These are phyloP conservation scores for Phyllostachys edulis DNA, from an alignment of 176 grass and related monocot genomes.

Conservation along the genomic window DNA sequence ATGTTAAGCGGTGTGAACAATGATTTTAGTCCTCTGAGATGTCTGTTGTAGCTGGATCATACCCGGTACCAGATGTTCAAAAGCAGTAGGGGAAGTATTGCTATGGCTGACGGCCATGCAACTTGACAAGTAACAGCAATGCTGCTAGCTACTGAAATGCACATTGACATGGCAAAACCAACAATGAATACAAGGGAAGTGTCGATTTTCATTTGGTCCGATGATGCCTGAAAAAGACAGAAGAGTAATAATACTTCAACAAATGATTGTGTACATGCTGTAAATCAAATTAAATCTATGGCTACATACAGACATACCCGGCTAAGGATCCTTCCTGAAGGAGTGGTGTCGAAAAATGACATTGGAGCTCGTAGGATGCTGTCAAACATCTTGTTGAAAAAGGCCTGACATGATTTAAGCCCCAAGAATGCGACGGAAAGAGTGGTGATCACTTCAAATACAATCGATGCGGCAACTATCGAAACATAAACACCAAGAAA, in stretches of 20 bases:
- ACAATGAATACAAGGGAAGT: constrained; percentile 63
- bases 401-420: constrained; percentile 72
- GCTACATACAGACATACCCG: constrained; percentile 52
- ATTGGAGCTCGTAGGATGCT: constrained; percentile 90
- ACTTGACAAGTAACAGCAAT: constrained; percentile 79
- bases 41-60: constrained; percentile 19
- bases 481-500: constrained; percentile 73
- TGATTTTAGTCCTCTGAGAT: not conserved
- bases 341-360: constrained; percentile 97
- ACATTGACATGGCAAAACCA: constrained; percentile 61
- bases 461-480: constrained; percentile 57
- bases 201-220: constrained; percentile 86
- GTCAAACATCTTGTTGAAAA: constrained; percentile 78
- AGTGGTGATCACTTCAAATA: constrained; percentile 48
- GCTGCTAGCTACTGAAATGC: constrained; percentile 74
- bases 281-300: constrained; percentile 1
- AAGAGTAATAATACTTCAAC: not conserved
- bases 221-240: constrained; percentile 61
- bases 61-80: constrained; percentile 98
- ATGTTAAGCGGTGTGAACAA: constrained; percentile 9
- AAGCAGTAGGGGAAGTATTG: constrained; percentile 63
- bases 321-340: constrained; percentile 93
- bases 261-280: not conserved
- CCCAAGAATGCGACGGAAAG: constrained; percentile 67
- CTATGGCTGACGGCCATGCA: constrained; percentile 83